These are phyloP conservation scores for Powellomyces hirtus DNA, from an alignment of 192 early-diverging fungal genomes.

Conservation along the genomic window DNA sequence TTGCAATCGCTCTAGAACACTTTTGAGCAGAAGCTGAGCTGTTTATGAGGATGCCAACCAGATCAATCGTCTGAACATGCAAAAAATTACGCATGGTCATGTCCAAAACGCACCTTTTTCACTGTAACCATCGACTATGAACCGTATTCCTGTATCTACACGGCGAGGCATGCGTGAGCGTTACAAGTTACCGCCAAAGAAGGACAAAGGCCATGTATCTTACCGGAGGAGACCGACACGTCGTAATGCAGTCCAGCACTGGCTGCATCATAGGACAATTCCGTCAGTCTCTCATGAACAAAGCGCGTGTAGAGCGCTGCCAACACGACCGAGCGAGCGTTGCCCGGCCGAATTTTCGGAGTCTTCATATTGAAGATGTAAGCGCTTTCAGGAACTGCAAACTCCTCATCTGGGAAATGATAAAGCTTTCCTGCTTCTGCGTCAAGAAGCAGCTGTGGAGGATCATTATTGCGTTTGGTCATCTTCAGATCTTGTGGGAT, in stretches of 20 bases:
- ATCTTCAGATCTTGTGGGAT: constrained; percentile 32
- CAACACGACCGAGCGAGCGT: constrained; percentile 18
- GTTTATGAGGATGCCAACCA: too few relatives aligned
- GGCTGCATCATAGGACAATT: constrained; percentile 36
- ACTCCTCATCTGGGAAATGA: constrained; percentile 29
- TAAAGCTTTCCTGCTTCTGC: constrained; percentile 12
- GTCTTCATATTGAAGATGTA: constrained; percentile 34
- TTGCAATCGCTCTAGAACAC: constrained; percentile 21
- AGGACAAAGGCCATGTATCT: too few relatives aligned
- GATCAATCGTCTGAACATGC: neutral
- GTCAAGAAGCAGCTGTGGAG: constrained; percentile 16
- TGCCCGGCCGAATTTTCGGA: constrained; percentile 33
- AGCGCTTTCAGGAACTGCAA: constrained; percentile 30
- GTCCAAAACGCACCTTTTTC: constrained; percentile 10
- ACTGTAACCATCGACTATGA: constrained; percentile 37
- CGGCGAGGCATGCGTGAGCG: neutral
- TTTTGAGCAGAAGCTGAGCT: constrained; percentile 15
- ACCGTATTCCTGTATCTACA: constrained; percentile 25
- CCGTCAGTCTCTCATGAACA: constrained; percentile 33
- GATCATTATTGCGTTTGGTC: neutral
- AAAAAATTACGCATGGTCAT: too few relatives aligned
- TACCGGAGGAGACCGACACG: constrained; percentile 2
- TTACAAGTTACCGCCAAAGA: too few relatives aligned
- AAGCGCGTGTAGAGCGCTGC: constrained; percentile 37
- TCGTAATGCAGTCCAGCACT: constrained; percentile 38